Percentiles rank a stretch among this genome's conserved stretches.
Evolutionary conservation across 2,329 filamentous ascomycete species (phyloP).

Genomic region (Ophiosphaerella korrae): DNA sequence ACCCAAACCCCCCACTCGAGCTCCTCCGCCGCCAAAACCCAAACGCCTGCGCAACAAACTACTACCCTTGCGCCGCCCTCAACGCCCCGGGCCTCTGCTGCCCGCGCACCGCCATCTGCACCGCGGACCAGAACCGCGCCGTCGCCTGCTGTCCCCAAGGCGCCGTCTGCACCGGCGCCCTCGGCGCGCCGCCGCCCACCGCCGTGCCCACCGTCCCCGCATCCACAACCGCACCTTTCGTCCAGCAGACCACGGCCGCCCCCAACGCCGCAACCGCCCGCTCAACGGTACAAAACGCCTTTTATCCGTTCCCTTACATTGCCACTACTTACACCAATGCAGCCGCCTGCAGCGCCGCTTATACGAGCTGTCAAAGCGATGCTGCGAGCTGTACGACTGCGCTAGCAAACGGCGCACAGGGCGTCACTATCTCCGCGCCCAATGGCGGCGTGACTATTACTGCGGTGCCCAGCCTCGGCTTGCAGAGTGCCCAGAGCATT

Average conservation of each 20-base stretch:
- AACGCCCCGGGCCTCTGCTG: conserved; percentile 63
- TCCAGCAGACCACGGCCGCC: conserved; percentile 27
- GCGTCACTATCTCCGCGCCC: conserved; percentile 57
- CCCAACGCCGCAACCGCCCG: conserved; percentile 17
- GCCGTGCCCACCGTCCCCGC: conserved; percentile 29
- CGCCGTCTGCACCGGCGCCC: conserved; percentile 62
- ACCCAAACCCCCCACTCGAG: conserved; percentile 19
- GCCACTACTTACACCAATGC: conserved; percentile 60
- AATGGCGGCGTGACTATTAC: conserved; percentile 59
- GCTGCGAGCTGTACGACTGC: conserved; percentile 46
- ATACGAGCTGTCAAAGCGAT: conserved; percentile 58
- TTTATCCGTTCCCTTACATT: conserved; percentile 59
- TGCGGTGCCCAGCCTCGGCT: conserved; percentile 43
- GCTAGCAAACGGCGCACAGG: conserved; percentile 56
- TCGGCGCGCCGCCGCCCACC: conserved; percentile 35
- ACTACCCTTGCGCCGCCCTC: conserved; percentile 58
- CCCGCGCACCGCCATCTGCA: conserved; percentile 58
- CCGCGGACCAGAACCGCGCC: conserved; percentile 60
- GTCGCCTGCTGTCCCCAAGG: conserved; percentile 66
- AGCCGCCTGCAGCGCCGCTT: conserved; percentile 59
- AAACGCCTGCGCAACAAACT: conserved; percentile 57
- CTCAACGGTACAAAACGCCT: conserved; percentile 55
- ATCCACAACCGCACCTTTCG: conserved; percentile 26
- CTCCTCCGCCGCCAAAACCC: conserved; percentile 43
- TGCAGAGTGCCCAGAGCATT: conserved; percentile 33